phyloP scores from a whole-genome alignment of 345 rosid species.

The Syzygium grande region DNA sequence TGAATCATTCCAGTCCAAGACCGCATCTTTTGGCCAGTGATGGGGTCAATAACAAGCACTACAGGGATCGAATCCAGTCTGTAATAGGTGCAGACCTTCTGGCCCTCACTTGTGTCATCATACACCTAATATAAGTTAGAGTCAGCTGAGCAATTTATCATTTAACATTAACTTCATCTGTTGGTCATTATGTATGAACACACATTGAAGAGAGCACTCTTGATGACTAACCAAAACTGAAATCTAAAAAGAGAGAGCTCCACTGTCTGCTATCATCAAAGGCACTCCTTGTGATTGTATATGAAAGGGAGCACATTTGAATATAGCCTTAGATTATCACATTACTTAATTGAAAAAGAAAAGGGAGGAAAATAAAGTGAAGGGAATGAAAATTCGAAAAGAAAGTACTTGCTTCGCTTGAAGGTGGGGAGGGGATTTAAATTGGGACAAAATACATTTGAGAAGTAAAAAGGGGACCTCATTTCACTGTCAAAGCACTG shows the following conservation, averaged over 20 bases:
- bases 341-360: neutral
- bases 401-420: neutral
- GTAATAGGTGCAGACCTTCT: constrained; percentile 89
- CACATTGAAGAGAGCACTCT: neutral
- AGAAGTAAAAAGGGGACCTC: neutral
- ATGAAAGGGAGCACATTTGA: neutral
- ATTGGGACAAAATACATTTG: neutral
- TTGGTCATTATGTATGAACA: neutral
- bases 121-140: constrained; percentile 37
- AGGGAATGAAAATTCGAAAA: neutral
- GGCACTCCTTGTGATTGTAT: neutral
- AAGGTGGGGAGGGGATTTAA: neutral
- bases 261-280: neutral
- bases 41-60: constrained; percentile 89
- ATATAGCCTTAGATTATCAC: neutral
- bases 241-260: neutral
- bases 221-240: neutral
- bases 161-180: neutral
- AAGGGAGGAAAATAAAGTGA: neutral
- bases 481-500: neutral
- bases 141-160: neutral
- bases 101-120: constrained; percentile 89
- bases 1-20: constrained; percentile 90
- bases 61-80: constrained; percentile 78
- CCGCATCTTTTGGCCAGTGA: constrained; percentile 92